Base-by-base conservation (phyloP, 306 rosid species). In the Gastrolobium villosum region DNA sequence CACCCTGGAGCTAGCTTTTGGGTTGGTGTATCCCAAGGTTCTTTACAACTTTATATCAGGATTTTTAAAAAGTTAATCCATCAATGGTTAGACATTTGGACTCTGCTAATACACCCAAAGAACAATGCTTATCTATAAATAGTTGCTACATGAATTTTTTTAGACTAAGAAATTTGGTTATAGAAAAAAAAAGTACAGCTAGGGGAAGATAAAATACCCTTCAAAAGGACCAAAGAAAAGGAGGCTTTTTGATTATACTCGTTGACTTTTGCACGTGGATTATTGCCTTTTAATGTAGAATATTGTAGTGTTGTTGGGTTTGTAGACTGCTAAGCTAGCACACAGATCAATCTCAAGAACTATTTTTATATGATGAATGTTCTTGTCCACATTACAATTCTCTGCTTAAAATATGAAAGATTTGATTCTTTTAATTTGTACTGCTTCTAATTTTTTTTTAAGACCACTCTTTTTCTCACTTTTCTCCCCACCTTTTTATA, bases 211-310 rank as follows among this genome's bases (percentile, higher is more conserved):
- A 28, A 63, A 52, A 31, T 62, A 4, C n/a, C 62, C 74, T 86
- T 83, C 65, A 75, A 37, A 59, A 36, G 66, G 70, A 71, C 75
- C 72, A 72, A 57, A 59, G 65, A 69, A 70, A 85, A 76, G 52
- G 10, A 70, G 37, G 78, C 84, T 59, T 79, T 80, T 80, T 72
- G 6, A 71, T 82, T 76, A 77, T 84, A 62, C 73, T 68, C 83
- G 82, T 82, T 88, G 92, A 84, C 92, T 79, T 66, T 66, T 74
- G 78, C 68, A 79, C 63, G 26, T 80, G 78, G 68, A 85, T 80
- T 61, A 81, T 76, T 56, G 56, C 80, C 75, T 49, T 54, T 46
- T 56, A 49, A 39, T 52, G 20, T 41, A 65, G 57, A 52, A 74
- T 59, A 64, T 54, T 76, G 73, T 59, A n/a, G 62, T 43, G 78